phyloP scores from a whole-genome alignment of 2,329 filamentous ascomycete species.

The Bipolaris victoriae region DNA sequence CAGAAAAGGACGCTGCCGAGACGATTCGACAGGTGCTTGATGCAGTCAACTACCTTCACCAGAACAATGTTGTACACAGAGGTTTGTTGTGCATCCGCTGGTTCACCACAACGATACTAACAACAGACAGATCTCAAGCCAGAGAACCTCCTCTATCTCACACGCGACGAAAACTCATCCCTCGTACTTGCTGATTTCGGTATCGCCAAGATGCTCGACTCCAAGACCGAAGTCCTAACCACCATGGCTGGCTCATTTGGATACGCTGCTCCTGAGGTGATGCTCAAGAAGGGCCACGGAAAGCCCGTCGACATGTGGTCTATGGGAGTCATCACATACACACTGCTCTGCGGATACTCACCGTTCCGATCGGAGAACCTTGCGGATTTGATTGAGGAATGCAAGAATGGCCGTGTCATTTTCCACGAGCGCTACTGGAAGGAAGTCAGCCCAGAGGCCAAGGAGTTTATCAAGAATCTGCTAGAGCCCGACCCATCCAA shows the following conservation, averaged over 20 bases:
- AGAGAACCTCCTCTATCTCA: constrained; percentile 95
- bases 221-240: constrained; percentile 86
- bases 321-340: constrained; percentile 97
- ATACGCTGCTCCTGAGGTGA: constrained; percentile 96
- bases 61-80: constrained; percentile 94
- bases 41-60: constrained; percentile 92
- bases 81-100: constrained; percentile 58
- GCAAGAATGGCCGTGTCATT: constrained; percentile 78
- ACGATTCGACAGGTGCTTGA: constrained; percentile 93
- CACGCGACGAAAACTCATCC: constrained; percentile 75
- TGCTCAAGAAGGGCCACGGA: constrained; percentile 96
- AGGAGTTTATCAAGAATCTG: constrained; percentile 86
- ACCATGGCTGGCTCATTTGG: constrained; percentile 99
- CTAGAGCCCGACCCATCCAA: constrained; percentile 79
- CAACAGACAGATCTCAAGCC: constrained; percentile 81
- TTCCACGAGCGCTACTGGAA: constrained; percentile 99
- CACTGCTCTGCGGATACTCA: constrained; percentile 95
- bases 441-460: constrained; percentile 93
- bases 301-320: constrained; percentile 99
- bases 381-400: constrained; percentile 92
- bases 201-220: constrained; percentile 97
- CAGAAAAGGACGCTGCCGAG: constrained; percentile 94
- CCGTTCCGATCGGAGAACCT: constrained; percentile 96
- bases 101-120: constrained; percentile 26
- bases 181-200: constrained; percentile 96